A percentile compares a stretch with the other conserved stretches of the same genome.
Conservation (phyloP, 2,329 filamentous ascomycete genomes). For the Stagonosporopsis chrysanthemi region DNA sequence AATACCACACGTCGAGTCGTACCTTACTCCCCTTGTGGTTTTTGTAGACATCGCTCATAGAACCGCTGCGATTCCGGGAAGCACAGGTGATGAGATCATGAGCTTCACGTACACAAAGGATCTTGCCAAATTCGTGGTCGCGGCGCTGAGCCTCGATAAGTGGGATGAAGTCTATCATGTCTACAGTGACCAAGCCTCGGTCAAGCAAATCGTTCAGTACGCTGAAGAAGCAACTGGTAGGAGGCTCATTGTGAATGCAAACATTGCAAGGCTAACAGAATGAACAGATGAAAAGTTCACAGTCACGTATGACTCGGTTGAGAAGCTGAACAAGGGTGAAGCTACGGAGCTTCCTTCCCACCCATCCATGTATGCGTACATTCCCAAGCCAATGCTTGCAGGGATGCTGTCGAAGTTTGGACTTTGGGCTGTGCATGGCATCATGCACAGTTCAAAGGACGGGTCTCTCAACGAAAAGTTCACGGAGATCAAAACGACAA, state of each 20-base stretch:
- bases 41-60: constrained; percentile 27
- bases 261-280: background rate
- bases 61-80: constrained; percentile 27
- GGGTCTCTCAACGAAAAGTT: constrained; percentile 28
- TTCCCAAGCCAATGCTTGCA: constrained; percentile 27
- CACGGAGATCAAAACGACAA: constrained; percentile 24
- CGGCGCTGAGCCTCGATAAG: constrained; percentile 16
- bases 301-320: constrained; percentile 24
- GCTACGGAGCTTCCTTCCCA: constrained; percentile 30
- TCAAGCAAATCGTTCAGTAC: constrained; percentile 54
- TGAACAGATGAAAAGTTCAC: constrained; percentile 39
- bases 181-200: constrained; percentile 53
- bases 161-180: constrained; percentile 46
- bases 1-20: constrained; percentile 30
- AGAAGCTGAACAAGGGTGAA: constrained; percentile 21
- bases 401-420: constrained; percentile 23
- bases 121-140: constrained; percentile 26
- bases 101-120: constrained; percentile 30
- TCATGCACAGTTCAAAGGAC: constrained; percentile 13
- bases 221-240: constrained; percentile 50
- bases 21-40: constrained; percentile 24
- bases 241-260: background rate
- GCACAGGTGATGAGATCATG: constrained; percentile 21
- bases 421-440: constrained; percentile 18
- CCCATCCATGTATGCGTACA: constrained; percentile 16